These are phyloP conservation scores for Penicillium sp. DNA, from an alignment of 2,329 filamentous ascomycete species.

Conservation along the genomic window DNA sequence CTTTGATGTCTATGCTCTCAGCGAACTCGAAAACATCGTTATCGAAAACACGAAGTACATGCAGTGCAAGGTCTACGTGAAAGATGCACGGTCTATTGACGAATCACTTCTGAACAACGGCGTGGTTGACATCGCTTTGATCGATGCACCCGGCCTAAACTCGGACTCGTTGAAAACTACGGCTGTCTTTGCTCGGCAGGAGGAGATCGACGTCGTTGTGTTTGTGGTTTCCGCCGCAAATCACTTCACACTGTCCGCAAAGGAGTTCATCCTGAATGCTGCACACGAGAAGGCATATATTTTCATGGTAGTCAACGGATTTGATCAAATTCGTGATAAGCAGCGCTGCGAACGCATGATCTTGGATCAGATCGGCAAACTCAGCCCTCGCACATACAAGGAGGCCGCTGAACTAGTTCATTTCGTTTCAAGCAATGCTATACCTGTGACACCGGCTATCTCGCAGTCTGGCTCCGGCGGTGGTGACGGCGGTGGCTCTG, in stretches of 20 bases:
- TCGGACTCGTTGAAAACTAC: constrained; percentile 96
- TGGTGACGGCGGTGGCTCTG: constrained; percentile 57
- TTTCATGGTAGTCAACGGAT: constrained; percentile 98
- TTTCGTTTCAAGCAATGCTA: constrained; percentile 95
- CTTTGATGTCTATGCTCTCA: constrained; percentile 79
- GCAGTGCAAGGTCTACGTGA: constrained; percentile 96
- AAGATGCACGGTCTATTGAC: constrained; percentile 82
- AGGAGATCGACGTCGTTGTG: constrained; percentile 98
- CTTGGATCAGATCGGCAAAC: constrained; percentile 77
- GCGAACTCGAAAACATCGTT: constrained; percentile 83
- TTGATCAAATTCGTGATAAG: constrained; percentile 90
- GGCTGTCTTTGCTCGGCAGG: constrained; percentile 92
- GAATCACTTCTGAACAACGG: constrained; percentile 96
- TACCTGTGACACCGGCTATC: constrained; percentile 68
- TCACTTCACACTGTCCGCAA: constrained; percentile 96
- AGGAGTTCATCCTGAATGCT: constrained; percentile 94
- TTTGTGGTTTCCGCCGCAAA: constrained; percentile 98
- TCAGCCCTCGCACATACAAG: constrained; percentile 93
- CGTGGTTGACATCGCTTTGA: constrained; percentile 95
- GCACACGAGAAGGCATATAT: constrained; percentile 97
- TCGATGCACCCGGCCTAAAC: constrained; percentile 94
- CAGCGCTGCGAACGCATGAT: constrained; percentile 89
- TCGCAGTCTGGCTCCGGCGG: constrained; percentile 50
- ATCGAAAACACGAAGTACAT: constrained; percentile 83
- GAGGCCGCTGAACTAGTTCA: constrained; percentile 91